Evolutionary conservation across 2,329 filamentous ascomycete species (phyloP).

Genomic region (Fusarium hainanense): DNA sequence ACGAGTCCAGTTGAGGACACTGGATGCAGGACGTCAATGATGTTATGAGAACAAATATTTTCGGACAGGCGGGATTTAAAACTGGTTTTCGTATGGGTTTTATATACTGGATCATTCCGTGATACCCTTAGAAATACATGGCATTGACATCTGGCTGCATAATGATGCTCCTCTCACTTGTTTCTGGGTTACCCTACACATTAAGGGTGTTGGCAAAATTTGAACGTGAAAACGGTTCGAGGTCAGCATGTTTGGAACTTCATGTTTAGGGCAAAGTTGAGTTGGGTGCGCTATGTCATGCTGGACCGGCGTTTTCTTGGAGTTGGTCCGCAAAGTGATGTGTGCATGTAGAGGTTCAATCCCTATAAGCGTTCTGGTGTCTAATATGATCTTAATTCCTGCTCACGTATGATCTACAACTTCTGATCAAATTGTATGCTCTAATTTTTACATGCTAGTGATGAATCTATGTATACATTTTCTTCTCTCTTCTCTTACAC

Average conservation of each 20-base stretch:
- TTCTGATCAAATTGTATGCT: background rate
- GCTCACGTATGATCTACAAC: background rate
- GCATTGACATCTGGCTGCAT: constrained; percentile 18
- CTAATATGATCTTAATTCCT: background rate
- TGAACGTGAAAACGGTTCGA: too few species aligned
- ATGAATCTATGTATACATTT: background rate
- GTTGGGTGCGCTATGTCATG: too few species aligned
- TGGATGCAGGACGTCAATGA: background rate
- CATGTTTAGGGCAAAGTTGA: too few species aligned
- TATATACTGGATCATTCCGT: constrained; percentile 19
- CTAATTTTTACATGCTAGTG: too few species aligned
- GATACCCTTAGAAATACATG: constrained; percentile 39
- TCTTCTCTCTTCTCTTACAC: background rate
- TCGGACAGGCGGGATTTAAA: background rate
- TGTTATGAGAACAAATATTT: constrained; percentile 12
- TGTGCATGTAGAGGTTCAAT: too few species aligned
- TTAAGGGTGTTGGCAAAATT: background rate
- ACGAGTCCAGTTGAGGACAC: background rate
- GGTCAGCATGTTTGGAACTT: too few species aligned
- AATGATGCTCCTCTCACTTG: background rate
- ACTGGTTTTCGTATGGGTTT: background rate
- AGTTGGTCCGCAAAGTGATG: too few species aligned
- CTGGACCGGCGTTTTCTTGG: too few species aligned
- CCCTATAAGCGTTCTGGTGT: too few species aligned
- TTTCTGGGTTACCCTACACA: background rate